These are phyloP conservation scores for Fusarium sp. DNA, from an alignment of 2,329 filamentous ascomycete species.

Conservation along the genomic window DNA sequence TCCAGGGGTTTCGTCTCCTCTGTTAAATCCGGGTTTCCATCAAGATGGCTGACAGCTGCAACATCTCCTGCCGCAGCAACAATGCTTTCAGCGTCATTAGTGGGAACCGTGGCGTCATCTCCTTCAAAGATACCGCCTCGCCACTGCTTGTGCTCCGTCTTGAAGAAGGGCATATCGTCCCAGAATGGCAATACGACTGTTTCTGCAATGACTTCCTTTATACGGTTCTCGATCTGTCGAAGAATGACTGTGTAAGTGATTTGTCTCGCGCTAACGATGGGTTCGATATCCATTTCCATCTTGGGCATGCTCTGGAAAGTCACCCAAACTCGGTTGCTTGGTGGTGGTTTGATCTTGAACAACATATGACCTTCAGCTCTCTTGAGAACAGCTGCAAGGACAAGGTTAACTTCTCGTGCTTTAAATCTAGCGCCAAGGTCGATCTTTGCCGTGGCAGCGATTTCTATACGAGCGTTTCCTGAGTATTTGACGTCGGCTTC, in stretches of 20 bases:
- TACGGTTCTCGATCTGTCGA: constrained; percentile 91
- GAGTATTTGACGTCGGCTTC: constrained; percentile 90
- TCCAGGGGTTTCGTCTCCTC: constrained; percentile 59
- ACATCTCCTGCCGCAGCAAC: constrained; percentile 55
- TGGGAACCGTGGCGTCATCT: constrained; percentile 56
- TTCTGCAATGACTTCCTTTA: constrained; percentile 92
- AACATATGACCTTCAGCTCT: constrained; percentile 86
- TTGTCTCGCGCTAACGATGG: constrained; percentile 92
- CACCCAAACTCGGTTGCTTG: constrained; percentile 96
- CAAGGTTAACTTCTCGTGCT: constrained; percentile 85
- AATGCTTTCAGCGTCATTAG: constrained; percentile 30
- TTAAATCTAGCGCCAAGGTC: constrained; percentile 92
- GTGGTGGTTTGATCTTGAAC: constrained; percentile 90
- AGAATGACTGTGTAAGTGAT: constrained; percentile 95
- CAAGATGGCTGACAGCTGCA: constrained; percentile 56
- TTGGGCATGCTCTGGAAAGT: constrained; percentile 94
- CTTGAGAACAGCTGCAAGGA: constrained; percentile 86
- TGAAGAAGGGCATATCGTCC: constrained; percentile 93
- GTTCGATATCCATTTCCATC: constrained; percentile 93
- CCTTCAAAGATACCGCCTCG: constrained; percentile 84
- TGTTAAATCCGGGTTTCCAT: constrained; percentile 52
- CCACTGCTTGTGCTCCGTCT: constrained; percentile 79
- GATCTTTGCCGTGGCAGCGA: constrained; percentile 91
- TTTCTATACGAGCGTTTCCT: constrained; percentile 88
- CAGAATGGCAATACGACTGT: constrained; percentile 92